Base-by-base conservation (phyloP, 2,329 filamentous ascomycete genomes). In the Nectriaceae sp. region DNA sequence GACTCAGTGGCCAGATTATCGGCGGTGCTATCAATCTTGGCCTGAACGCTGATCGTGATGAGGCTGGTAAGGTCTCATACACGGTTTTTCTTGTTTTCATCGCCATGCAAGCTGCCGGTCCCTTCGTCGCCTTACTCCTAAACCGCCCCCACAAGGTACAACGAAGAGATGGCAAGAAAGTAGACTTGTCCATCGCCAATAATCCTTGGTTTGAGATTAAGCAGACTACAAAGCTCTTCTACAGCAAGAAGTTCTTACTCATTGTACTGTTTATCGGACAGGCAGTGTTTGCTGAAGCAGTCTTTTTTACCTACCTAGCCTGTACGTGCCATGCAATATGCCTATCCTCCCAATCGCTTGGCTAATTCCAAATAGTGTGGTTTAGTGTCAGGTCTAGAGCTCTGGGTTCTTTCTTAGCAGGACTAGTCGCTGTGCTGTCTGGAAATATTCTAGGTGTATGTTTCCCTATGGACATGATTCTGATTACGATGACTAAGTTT, bases 11-110 rank as follows among this genome's bases (percentile, higher is more conserved):
- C 0, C 86, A 89, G 62, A 84, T 90, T 13, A 68, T 90, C 0
- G 87, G 87, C 2, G 87, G 87, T 11, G 84, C 85, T 0, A 84
- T 90, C 61, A 89, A 88, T 40, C 69, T 90, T 0, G 84, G 84
- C 0, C 66, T 90, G 11, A 89, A 90, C 56, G 75, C 74, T 0
- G 62, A 82, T 31, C 72, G 78, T 0, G 72, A 77, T 50, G 62
- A 77, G 43, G 81, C 80, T 0, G 87, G 86, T 1, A 79, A 83
- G 40, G 84, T 90, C 0, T 87, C 83, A 0, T 89, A 88, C 54
- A 78, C 78, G 0, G 86, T 90, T 0, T 90, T 83, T 54, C 68
- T 87, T 10, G 66, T 88, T 18, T 90, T 90, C 59, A 89, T 90
- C 48, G 84, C 82, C 0, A 67, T 91, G 0, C 88, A 90, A 60